phyloP scores from a whole-genome alignment of 208 protist species.

The Wallacemonas rigidus region DNA sequence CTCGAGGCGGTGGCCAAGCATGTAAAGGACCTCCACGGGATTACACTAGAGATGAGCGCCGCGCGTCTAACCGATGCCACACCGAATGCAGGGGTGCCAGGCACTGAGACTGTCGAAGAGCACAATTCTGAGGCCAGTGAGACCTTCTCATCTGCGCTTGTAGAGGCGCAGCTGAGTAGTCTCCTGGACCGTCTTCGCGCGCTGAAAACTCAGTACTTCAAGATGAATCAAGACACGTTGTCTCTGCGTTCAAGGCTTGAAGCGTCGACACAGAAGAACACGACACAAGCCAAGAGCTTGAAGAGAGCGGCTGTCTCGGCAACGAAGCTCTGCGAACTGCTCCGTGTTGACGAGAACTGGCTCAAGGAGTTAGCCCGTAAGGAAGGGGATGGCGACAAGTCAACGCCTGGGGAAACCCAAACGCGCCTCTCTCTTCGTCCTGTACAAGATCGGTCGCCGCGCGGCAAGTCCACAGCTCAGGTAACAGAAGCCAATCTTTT shows the following conservation, averaged over 20 bases:
- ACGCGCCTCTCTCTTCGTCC: conserved; percentile 17
- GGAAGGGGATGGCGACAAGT: conserved; percentile 18
- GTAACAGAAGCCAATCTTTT: conserved; percentile 61
- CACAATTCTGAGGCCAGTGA: background rate
- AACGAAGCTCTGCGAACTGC: conserved; percentile 6
- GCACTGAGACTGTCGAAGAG: background rate
- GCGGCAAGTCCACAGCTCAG: background rate
- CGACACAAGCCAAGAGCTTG: conserved; percentile 24
- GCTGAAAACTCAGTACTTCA: conserved; percentile 49
- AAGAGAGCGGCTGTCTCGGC: conserved; percentile 30
- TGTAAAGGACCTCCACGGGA: conserved; percentile 8
- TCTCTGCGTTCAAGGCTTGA: conserved; percentile 51
- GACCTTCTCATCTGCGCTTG: background rate
- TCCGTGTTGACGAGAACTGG: conserved; percentile 20
- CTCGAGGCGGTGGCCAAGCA: conserved; percentile 30
- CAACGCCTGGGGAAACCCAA: background rate
- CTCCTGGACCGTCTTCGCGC: conserved; percentile 55
- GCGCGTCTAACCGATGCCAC: background rate
- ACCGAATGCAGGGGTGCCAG: background rate
- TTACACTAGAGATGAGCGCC: conserved; percentile 2
- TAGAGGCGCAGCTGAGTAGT: conserved; percentile 36
- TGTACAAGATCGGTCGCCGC: conserved; percentile 15
- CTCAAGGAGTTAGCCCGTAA: conserved; percentile 24
- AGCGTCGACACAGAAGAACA: conserved; percentile 41
- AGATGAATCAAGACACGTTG: conserved; percentile 32